phyloP scores from a whole-genome alignment of 2,329 filamentous ascomycete genomes.

The Diaporthe capsici region DNA sequence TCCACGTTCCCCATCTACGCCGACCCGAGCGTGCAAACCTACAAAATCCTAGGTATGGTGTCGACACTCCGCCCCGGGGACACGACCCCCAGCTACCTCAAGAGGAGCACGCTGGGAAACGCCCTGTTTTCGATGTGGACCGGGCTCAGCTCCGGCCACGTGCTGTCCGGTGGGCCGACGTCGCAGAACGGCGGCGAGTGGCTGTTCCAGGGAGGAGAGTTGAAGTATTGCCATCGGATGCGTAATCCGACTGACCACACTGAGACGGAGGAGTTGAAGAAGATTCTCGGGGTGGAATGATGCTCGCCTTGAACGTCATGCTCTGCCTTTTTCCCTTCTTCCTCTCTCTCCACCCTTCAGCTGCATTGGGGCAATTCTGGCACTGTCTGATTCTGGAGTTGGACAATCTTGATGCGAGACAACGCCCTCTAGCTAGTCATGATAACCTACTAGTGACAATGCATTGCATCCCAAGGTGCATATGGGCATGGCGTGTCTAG shows the following conservation, averaged over 20 bases:
- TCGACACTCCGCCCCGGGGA: background rate
- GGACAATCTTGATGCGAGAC: too few species aligned
- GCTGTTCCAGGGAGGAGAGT: constrained; percentile 25
- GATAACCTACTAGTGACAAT: background rate
- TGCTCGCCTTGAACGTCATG: background rate
- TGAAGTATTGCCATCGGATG: constrained; percentile 33
- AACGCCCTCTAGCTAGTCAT: background rate
- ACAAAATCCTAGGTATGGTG: constrained; percentile 22
- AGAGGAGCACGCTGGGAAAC: background rate
- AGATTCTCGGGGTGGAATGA: background rate
- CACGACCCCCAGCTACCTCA: background rate
- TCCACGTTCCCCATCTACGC: constrained; percentile 27
- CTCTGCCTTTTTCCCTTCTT: background rate
- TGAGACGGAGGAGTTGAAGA: constrained; percentile 29
- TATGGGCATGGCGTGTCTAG: too few species aligned
- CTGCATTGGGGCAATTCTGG: background rate
- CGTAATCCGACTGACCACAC: background rate
- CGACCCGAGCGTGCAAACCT: constrained; percentile 18
- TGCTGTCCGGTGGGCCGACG: background rate
- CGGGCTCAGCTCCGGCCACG: background rate
- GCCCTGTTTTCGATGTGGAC: background rate
- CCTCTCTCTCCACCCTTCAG: background rate
- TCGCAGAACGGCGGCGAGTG: constrained; percentile 33
- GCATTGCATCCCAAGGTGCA: background rate
- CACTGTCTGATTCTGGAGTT: background rate